Base-by-base conservation (phyloP, 257 asterid species). In the Nemophila menziesii region DNA sequence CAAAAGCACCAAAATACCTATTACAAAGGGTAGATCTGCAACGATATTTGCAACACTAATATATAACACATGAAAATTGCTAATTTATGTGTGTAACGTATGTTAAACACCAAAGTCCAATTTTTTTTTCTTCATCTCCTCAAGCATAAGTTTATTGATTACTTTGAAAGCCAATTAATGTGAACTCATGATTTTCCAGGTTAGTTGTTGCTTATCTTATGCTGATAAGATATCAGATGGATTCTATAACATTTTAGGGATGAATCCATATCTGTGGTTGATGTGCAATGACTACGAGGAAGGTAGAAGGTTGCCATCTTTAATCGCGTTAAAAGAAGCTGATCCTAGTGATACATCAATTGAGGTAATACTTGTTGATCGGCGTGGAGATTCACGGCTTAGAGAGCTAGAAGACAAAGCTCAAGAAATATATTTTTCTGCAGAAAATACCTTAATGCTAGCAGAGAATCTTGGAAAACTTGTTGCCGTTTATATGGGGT, bases 341-440 rank as follows among this genome's bases (percentile, higher is more conserved):
- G 89, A 73, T 20, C 80, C 80, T 3, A 65, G 53, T 57, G 97
- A 80, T 51, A 56, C 93, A 10, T 40, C 78, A 2, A 45, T 84
- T 71, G 93, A 89, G 77, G 97, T 80, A 61, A 73, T 77, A 60
- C 66, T 84, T 20, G 77, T 89, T 55, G 95, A 89, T 72, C 55
- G 92, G 38, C 75, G 72, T 43, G 95, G 90, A 33, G 97, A 89
- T 43, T 60, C 89, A 2, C 70, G 70, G 55, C 86, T 89, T 16
- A 75, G 97, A 55, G 95, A 84, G 56, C 79, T 89, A 45, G 97
- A 83, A 68, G 95, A 80, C 63, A 89, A 75, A 69, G 97, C 93
- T 36, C 92, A 89, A 48, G 97, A 83, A 58, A 71, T 89, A 18
- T 84, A 63, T 57, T 78, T 80, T 50, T 63, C 92, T 2, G 79